phyloP scores from a whole-genome alignment of 495 filamentous ascomycete genomes.

The Talaromyces liani region DNA sequence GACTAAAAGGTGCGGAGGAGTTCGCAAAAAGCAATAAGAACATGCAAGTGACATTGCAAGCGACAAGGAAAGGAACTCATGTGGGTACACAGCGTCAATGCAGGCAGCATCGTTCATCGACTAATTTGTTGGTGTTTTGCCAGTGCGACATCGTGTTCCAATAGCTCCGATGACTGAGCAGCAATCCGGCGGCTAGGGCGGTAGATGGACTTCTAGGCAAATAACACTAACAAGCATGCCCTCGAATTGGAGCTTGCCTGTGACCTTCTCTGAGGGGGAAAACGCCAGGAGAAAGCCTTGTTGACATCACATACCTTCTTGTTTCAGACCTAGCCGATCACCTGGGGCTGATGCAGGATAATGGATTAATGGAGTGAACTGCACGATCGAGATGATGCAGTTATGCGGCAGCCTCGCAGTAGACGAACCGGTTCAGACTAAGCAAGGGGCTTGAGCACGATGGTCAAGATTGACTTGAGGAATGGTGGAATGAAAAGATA shows the following conservation, averaged over 20 bases:
- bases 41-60: conserved; percentile 1
- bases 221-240: background rate
- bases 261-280: background rate
- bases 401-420: background rate
- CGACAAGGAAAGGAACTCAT: conserved; percentile 1
- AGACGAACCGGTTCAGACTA: background rate
- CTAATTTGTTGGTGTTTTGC: background rate
- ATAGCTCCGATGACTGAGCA: background rate
- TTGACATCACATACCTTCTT: conserved; percentile 1
- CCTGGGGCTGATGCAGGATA: background rate
- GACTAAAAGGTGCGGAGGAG: conserved; percentile 1
- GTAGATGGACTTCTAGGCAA: background rate
- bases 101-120: conserved; percentile 3
- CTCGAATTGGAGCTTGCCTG: background rate
- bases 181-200: conserved; percentile 4
- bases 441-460: background rate
- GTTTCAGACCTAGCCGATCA: background rate
- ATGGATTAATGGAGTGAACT: background rate
- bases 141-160: background rate
- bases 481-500: background rate
- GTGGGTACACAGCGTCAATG: conserved; percentile 1
- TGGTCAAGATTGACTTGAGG: background rate
- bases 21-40: background rate
- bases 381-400: background rate
- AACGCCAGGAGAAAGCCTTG: background rate